These are phyloP conservation scores for Verbena officinalis DNA, from an alignment of 257 asterid genomes.

Conservation along the genomic window DNA sequence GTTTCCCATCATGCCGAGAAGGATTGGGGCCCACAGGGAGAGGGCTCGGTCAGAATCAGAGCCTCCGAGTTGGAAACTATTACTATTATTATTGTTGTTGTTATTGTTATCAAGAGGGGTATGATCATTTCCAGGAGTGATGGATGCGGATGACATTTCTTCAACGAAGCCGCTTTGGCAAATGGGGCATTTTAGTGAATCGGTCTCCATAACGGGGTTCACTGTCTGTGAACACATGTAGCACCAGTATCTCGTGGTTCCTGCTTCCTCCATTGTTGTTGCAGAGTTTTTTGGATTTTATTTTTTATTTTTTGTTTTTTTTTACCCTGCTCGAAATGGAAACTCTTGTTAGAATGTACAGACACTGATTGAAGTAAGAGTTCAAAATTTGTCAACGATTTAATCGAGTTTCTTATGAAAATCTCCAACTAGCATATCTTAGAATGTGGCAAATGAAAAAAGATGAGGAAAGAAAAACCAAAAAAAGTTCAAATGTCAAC, in stretches of 20 bases:
- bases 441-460: not conserved
- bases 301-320: not conserved
- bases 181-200: conserved; percentile 66
- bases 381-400: conserved; percentile 26
- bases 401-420: not conserved
- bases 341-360: conserved; percentile 7
- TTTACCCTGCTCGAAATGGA: conserved; percentile 23
- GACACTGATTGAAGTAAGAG: conserved; percentile 9
- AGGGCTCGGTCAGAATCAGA: conserved; percentile 69
- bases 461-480: too few species aligned
- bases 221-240: conserved; percentile 70
- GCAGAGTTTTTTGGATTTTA: not conserved
- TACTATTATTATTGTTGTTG: too few species aligned
- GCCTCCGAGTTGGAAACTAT: conserved; percentile 44
- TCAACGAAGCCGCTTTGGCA: conserved; percentile 83
- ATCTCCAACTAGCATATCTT: not conserved
- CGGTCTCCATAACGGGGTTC: conserved; percentile 60
- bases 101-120: conserved; percentile 25
- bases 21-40: conserved; percentile 88
- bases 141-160: conserved; percentile 53
- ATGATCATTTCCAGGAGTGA: conserved; percentile 42
- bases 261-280: conserved; percentile 55
- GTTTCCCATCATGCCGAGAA: conserved; percentile 71
- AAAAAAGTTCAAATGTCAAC: not conserved
- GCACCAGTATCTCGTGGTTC: conserved; percentile 67